Percentiles rank a stretch among this genome's conserved stretches.
Conservation (phyloP, 257 asterid genomes). For the Nicotiana tomentosiformis region DNA sequence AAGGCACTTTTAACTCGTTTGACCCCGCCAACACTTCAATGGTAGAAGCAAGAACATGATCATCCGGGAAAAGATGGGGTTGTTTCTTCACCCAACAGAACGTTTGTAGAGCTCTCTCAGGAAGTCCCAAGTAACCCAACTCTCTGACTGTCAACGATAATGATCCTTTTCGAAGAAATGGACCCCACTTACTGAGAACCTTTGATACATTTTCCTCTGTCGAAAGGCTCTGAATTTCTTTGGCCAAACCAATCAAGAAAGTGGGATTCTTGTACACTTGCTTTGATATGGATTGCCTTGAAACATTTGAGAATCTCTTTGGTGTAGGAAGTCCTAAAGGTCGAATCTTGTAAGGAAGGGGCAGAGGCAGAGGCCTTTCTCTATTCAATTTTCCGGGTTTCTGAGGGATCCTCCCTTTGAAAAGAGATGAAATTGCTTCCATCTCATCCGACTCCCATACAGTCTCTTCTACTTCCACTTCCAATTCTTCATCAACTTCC, state of each 20-base stretch:
- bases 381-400: conserved; percentile 64
- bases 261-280: conserved; percentile 69
- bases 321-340: conserved; percentile 65
- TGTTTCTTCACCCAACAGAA: conserved; percentile 71
- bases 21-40: conserved; percentile 70
- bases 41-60: conserved; percentile 75
- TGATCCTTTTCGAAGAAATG: conserved; percentile 73
- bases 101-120: conserved; percentile 60
- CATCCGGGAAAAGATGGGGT: conserved; percentile 71
- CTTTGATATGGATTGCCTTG: conserved; percentile 44
- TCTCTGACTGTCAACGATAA: conserved; percentile 67
- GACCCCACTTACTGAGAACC: conserved; percentile 54
- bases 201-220: conserved; percentile 44
- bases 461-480: conserved; percentile 15
- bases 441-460: conserved; percentile 70
- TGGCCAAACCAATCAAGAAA: conserved; percentile 75
- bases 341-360: conserved; percentile 60
- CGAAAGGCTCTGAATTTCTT: conserved; percentile 55
- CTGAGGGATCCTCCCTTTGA: conserved; percentile 69
- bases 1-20: conserved; percentile 59
- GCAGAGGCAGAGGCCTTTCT: conserved; percentile 61
- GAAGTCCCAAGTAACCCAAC: conserved; percentile 71
- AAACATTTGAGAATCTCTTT: conserved; percentile 36
- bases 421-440: conserved; percentile 82
- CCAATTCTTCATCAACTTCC: neutral